Conservation (phyloP, 2,329 filamentous ascomycete genomes). For the Fusarium dlaminii region DNA sequence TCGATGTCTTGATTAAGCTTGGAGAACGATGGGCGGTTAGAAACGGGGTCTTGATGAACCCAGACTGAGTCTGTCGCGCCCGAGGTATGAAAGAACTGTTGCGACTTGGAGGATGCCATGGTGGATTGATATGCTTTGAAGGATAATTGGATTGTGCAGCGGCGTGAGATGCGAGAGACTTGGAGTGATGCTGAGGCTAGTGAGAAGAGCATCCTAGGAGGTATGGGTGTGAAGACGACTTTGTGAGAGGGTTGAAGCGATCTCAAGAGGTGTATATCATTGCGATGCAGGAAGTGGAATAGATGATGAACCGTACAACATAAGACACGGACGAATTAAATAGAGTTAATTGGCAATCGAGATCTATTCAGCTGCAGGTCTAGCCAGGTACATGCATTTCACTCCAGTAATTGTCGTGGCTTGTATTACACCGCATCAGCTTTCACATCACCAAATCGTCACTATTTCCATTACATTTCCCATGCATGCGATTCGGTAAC, state of each 20-base stretch:
- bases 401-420: neutral
- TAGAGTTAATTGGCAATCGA: neutral
- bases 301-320: neutral
- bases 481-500: neutral
- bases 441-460: conserved; percentile 13
- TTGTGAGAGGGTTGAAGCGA: too few relatives aligned
- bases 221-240: fast-evolving
- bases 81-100: conserved; percentile 50
- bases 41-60: conserved; percentile 60
- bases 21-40: conserved; percentile 5
- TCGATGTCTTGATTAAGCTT: conserved; percentile 6
- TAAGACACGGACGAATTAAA: neutral
- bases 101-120: conserved; percentile 14
- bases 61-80: conserved; percentile 63
- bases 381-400: neutral
- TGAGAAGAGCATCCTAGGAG: conserved; percentile 13
- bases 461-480: neutral
- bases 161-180: conserved; percentile 6
- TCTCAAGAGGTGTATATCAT: neutral
- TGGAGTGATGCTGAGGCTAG: neutral
- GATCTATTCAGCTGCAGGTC: neutral
- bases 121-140: conserved; percentile 18
- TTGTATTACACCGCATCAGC: neutral
- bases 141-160: neutral
- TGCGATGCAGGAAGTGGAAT: fast-evolving